Percentiles rank a stretch among this genome's conserved stretches.
Conservation (phyloP, 2,329 filamentous ascomycete species). For the Penicillium sp. region DNA sequence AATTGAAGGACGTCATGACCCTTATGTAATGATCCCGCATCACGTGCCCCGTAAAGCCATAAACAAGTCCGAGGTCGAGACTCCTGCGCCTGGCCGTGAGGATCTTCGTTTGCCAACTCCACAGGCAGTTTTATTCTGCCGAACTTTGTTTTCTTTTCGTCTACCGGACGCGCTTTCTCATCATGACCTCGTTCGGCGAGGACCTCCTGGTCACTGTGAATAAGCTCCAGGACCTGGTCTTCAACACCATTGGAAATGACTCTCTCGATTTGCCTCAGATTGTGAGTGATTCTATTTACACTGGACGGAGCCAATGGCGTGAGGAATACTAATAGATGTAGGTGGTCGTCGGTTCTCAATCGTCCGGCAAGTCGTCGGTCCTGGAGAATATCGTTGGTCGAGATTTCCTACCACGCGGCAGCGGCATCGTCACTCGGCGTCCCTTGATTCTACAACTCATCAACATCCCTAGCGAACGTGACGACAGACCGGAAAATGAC, state of each 20-base stretch:
- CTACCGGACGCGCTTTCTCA: slow-evolving; percentile 10
- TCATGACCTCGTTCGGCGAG: slow-evolving; percentile 94
- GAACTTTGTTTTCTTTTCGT: background rate
- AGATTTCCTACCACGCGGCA: slow-evolving; percentile 94
- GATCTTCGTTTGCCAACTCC: slow-evolving; percentile 15
- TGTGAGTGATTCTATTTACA: slow-evolving; percentile 56
- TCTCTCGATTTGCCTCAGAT: slow-evolving; percentile 97
- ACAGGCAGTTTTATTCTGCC: slow-evolving; percentile 11
- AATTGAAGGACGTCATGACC: slow-evolving; percentile 16
- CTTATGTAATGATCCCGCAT: slow-evolving; percentile 17
- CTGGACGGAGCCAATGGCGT: background rate
- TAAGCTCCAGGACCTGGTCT: slow-evolving; percentile 96
- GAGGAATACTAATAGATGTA: slow-evolving; percentile 42
- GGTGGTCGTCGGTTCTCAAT: slow-evolving; percentile 98
- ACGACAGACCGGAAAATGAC: slow-evolving; percentile 66
- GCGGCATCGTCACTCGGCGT: slow-evolving; percentile 91
- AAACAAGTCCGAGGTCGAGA: slow-evolving; percentile 17
- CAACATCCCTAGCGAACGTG: slow-evolving; percentile 76
- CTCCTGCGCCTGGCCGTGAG: slow-evolving; percentile 9
- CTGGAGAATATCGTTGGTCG: slow-evolving; percentile 98
- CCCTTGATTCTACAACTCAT: slow-evolving; percentile 97
- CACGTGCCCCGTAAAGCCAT: slow-evolving; percentile 22
- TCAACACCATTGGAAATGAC: slow-evolving; percentile 99
- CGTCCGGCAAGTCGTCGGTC: slow-evolving; percentile 96
- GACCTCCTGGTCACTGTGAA: slow-evolving; percentile 95